Conservation (phyloP, 805 yeast genomes). For the Saccharomyces paradoxus region DNA sequence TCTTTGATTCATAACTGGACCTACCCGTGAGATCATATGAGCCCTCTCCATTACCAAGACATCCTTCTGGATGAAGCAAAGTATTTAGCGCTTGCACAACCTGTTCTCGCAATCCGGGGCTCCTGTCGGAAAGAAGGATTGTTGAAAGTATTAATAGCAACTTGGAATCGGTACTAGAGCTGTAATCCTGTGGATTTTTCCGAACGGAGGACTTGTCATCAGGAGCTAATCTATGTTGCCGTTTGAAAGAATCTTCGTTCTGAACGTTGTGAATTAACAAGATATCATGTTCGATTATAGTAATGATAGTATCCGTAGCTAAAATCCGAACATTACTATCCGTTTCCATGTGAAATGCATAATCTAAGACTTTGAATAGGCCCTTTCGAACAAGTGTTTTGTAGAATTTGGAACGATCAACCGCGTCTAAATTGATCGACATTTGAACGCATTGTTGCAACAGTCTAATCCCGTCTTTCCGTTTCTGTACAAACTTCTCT, state of each 20-base stretch:
- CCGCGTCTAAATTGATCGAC: slow-evolving; percentile 57
- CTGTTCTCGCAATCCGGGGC: slow-evolving; percentile 70
- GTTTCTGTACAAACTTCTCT: slow-evolving; percentile 21
- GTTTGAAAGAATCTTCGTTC: slow-evolving; percentile 10
- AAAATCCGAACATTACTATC: slow-evolving; percentile 43
- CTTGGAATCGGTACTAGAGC: slow-evolving; percentile 43
- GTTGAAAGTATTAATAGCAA: slow-evolving; percentile 47
- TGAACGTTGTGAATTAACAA: slow-evolving; percentile 40
- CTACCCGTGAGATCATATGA: not conserved
- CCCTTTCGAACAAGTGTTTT: slow-evolving; percentile 58
- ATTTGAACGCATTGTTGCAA: slow-evolving; percentile 72
- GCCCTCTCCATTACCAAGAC: slow-evolving; percentile 16
- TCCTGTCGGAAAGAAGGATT: slow-evolving; percentile 52
- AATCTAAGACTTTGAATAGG: slow-evolving; percentile 57
- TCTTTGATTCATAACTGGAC: not conserved
- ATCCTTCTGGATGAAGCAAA: slow-evolving; percentile 51
- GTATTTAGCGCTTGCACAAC: slow-evolving; percentile 76
- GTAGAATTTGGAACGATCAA: slow-evolving; percentile 62
- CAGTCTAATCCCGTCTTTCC: slow-evolving; percentile 66
- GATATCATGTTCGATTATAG: slow-evolving; percentile 80
- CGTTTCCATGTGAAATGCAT: slow-evolving; percentile 52
- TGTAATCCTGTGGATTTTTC: not conserved
- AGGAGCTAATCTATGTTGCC: not conserved
- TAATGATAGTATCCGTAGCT: slow-evolving; percentile 73
- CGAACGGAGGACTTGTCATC: slow-evolving; percentile 4